Evolutionary conservation across 805 yeast genomes (phyloP), one percentile per base, ranked within the genome.

Genomic region (Hanseniaspora guilliermondii): DNA sequence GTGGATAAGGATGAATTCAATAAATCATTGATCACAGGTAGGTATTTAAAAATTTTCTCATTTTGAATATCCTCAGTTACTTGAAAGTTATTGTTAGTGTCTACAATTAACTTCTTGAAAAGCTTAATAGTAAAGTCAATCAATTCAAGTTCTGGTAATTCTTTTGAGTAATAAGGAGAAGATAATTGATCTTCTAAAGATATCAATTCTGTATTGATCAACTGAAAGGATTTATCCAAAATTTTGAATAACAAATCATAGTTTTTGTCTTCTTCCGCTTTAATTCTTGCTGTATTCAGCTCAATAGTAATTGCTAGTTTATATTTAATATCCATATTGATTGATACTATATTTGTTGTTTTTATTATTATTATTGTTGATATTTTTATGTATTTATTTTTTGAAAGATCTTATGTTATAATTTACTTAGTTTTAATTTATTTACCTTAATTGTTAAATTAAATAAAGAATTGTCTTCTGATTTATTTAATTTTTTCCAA

Each of bases 211-310:
- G 55, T 27, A 16, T 52, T 52, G 32, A 52, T 52, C 33, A 52
- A 17, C 25, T 52, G 55, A 27, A 52, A 52, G 7, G 55, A 52
- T 17, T 52, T 52, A n/a, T 52, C 55, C 16, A 52, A 25, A 21
- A 52, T 52, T 16, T 52, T 52, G 36, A 52, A 52, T 30, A 52
- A n/a, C 32, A 53, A 22, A 12, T 46, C 56, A 53, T 45, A 45
- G 22, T 53, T 24, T 33, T 39, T 39, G 2, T 53, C 47, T 30
- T 32, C 21, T 25, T 46, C 49, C 2, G 55, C 55, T 9, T 52
- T 36, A 3, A 52, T 11, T 27, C 40, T 52, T 2, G 55, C 49
- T 14, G 47, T 37, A 32, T 52, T 52, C 11, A 52, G 35, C 22
- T 52, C 55, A 19, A 44, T 37, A 3, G 49, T 33, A 3, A 52